A percentile compares a stretch with the other conserved stretches of the same genome.
Conservation (phyloP, 2,329 filamentous ascomycete species). For the Orbilia ellipsospora region DNA sequence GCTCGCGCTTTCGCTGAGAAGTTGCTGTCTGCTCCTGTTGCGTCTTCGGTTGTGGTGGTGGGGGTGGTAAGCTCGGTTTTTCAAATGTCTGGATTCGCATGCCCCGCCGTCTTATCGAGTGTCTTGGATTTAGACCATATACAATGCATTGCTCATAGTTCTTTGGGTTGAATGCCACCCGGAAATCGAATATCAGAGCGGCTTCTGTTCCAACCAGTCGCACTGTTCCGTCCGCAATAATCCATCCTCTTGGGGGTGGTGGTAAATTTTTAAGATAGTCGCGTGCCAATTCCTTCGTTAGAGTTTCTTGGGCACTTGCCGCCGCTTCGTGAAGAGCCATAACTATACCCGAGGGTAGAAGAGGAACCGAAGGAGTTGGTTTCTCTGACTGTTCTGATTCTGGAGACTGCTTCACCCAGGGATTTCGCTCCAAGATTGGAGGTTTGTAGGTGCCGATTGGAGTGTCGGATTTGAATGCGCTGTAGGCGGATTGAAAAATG, state of each 20-base stretch:
- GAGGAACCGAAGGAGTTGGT: conserved; percentile 20
- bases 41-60: conserved; percentile 15
- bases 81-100: conserved; percentile 32
- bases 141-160: conserved; percentile 42
- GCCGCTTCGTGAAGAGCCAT: conserved; percentile 51
- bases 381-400: conserved; percentile 18
- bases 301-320: conserved; percentile 15
- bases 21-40: conserved; percentile 12
- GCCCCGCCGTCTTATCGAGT: conserved; percentile 18
- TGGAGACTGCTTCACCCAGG: conserved; percentile 3
- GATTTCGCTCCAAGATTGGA: conserved; percentile 16
- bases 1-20: conserved; percentile 11
- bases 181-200: conserved; percentile 44
- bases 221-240: conserved; percentile 46
- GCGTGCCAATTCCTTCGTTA: conserved; percentile 35
- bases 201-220: conserved; percentile 44
- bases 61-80: conserved; percentile 35
- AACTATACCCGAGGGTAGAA: conserved; percentile 42
- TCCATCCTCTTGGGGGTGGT: conserved; percentile 47
- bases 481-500: conserved; percentile 28
- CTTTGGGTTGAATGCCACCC: conserved; percentile 50
- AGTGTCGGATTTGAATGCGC: conserved; percentile 16
- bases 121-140: conserved; percentile 29
- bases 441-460: conserved; percentile 21
- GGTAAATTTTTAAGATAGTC: conserved; percentile 42